phyloP scores from a whole-genome alignment of 129 eudicot species.

The Flaveria ramosissima region DNA sequence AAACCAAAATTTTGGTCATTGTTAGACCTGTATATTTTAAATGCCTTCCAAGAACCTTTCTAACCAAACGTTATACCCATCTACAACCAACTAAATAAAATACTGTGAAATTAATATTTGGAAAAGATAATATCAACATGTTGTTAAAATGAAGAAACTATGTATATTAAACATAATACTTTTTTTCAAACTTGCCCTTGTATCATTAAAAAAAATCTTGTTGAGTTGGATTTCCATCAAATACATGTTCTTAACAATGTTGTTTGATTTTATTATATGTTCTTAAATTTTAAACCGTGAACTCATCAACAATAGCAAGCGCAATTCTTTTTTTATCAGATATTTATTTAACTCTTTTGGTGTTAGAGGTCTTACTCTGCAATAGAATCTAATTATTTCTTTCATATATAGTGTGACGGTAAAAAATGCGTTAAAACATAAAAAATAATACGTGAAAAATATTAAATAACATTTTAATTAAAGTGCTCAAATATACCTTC shows the following conservation, averaged over 20 bases:
- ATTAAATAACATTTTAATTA: too few species aligned
- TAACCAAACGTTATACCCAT: too few species aligned
- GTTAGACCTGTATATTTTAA: too few species aligned
- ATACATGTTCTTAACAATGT: constrained; percentile 27
- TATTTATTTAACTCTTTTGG: constrained; percentile 47
- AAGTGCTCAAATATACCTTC: constrained; percentile 56
- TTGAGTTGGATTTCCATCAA: constrained; percentile 83
- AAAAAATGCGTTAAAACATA: not conserved
- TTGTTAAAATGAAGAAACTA: not conserved
- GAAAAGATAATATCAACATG: too few species aligned
- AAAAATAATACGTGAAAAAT: too few species aligned
- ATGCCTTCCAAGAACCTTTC: too few species aligned
- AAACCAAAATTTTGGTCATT: too few species aligned
- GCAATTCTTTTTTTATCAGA: constrained; percentile 55
- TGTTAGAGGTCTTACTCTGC: constrained; percentile 87
- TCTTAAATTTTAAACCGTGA: constrained; percentile 87
- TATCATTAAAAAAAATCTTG: constrained; percentile 87
- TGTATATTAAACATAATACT: not conserved
- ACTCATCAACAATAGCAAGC: constrained; percentile 69
- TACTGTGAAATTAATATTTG: too few species aligned
- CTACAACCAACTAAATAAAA: too few species aligned
- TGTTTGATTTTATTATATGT: constrained; percentile 84
- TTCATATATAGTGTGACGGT: constrained; percentile 33
- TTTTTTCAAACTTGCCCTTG: constrained; percentile 52
- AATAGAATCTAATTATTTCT: constrained; percentile 88